Conservation (phyloP, 306 rosid species). For the Fagus sylvatica region DNA sequence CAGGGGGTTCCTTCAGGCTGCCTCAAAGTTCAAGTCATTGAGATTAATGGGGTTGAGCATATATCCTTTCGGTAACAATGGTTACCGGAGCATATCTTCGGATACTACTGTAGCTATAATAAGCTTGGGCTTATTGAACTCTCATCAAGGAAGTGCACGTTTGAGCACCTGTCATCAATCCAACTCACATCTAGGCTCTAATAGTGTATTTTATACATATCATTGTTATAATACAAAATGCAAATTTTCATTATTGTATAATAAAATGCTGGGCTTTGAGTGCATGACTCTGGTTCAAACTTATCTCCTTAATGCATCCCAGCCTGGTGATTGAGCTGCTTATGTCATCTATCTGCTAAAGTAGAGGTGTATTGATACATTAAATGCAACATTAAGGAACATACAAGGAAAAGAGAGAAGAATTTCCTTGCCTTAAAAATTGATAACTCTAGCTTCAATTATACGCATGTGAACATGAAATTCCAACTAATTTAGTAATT, state of each 20-base stretch:
- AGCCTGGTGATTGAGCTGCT: background rate
- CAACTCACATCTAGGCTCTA: background rate
- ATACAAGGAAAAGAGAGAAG: too few relatives aligned
- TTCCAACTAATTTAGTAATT: too few relatives aligned
- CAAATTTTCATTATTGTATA: background rate
- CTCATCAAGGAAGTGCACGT: background rate
- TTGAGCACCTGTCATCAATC: background rate
- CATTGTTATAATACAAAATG: background rate
- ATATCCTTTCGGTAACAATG: background rate
- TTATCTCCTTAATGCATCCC: background rate
- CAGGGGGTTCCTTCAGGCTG: constrained; percentile 75
- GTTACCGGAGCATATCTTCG: background rate
- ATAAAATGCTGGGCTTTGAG: background rate
- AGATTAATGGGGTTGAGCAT: constrained; percentile 2
- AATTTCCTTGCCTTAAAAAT: too few relatives aligned
- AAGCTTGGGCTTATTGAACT: background rate
- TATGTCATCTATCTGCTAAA: background rate
- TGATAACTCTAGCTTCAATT: too few relatives aligned
- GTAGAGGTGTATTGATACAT: background rate
- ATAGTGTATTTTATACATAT: background rate
- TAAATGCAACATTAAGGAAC: too few relatives aligned
- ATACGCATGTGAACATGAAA: too few relatives aligned
- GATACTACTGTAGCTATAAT: background rate
- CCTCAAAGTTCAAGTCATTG: constrained; percentile 44
- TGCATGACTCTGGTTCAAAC: background rate